These are phyloP conservation scores for Cutaneotrichosporon sp. DNA, from an alignment of 1,284 basidiomycete genomes.

Conservation along the genomic window DNA sequence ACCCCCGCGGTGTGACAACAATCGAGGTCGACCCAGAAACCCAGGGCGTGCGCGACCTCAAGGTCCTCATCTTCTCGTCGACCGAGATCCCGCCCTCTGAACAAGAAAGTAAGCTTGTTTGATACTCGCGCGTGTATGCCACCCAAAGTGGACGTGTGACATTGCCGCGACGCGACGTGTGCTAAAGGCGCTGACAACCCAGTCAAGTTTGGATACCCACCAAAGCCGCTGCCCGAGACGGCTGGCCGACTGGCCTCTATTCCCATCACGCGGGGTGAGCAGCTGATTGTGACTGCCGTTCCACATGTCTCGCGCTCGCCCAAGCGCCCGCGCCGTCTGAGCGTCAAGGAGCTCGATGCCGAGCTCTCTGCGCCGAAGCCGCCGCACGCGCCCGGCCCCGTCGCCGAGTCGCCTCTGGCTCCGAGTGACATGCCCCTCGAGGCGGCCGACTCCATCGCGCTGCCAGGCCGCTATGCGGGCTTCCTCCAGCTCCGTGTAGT, in stretches of 20 bases:
- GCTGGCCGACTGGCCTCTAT: slow-evolving; percentile 70
- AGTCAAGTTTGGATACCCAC: slow-evolving; percentile 87
- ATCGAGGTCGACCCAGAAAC: slow-evolving; percentile 60
- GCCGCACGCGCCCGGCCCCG: slow-evolving; percentile 12
- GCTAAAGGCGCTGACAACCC: neutral
- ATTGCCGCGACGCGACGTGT: neutral
- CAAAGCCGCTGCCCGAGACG: slow-evolving; percentile 66
- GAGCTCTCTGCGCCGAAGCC: slow-evolving; percentile 37
- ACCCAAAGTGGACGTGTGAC: too few species aligned
- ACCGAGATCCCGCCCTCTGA: slow-evolving; percentile 71
- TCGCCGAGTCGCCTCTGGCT: slow-evolving; percentile 19
- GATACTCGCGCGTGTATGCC: neutral
- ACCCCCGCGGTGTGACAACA: slow-evolving; percentile 76
- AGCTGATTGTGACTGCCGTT: slow-evolving; percentile 69
- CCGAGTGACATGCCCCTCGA: slow-evolving; percentile 29
- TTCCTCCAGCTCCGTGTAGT: slow-evolving; percentile 62
- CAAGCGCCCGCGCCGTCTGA: slow-evolving; percentile 32
- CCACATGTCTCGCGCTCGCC: slow-evolving; percentile 21
- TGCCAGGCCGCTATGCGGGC: slow-evolving; percentile 56
- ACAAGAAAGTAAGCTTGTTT: slow-evolving; percentile 65
- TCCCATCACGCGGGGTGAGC: slow-evolving; percentile 73
- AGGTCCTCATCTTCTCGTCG: slow-evolving; percentile 64
- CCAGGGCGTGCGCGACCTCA: slow-evolving; percentile 68
- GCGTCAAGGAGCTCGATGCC: slow-evolving; percentile 40
- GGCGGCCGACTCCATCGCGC: slow-evolving; percentile 31